phyloP scores from a whole-genome alignment of 257 asterid species.

The Eustoma russellianum region DNA sequence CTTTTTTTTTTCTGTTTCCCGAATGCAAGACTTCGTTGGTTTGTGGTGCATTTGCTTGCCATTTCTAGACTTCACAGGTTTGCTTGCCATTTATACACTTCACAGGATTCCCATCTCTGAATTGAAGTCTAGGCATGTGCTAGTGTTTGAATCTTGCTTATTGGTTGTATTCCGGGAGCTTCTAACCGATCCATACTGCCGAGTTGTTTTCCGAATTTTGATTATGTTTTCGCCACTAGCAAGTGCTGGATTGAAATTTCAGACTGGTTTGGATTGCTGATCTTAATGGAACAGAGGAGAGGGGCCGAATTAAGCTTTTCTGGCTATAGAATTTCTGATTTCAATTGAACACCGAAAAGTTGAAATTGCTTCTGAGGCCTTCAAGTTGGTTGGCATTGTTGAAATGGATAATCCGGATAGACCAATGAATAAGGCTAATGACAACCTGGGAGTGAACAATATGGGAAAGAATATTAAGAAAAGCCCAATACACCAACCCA shows the following conservation, averaged over 20 bases:
- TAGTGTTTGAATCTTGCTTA: not conserved
- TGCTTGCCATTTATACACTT: too few species aligned
- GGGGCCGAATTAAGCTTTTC: not conserved
- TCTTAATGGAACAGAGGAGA: not conserved
- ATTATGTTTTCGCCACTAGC: too few species aligned
- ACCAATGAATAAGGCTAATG: slow-evolving; percentile 39
- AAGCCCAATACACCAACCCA: slow-evolving; percentile 80
- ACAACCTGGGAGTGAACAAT: slow-evolving; percentile 73
- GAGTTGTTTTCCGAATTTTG: slow-evolving; percentile 7
- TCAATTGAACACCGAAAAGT: too few species aligned
- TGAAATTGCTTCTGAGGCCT: not conserved
- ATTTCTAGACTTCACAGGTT: too few species aligned
- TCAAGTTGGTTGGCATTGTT: not conserved
- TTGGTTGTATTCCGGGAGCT: not conserved
- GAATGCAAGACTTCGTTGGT: not conserved
- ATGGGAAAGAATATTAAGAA: slow-evolving; percentile 79
- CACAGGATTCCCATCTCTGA: not conserved
- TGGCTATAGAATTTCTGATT: not conserved
- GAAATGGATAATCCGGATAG: slow-evolving; percentile 61
- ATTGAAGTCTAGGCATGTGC: not conserved
- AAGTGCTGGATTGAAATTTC: too few species aligned
- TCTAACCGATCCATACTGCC: not conserved
- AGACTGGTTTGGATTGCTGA: too few species aligned
- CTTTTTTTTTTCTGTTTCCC: not conserved
- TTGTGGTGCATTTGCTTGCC: too few species aligned